A percentile compares a stretch with the other conserved stretches of the same genome.
Conservation (phyloP, 352 stramenopile species). For the Globisporangium camurandrum region DNA sequence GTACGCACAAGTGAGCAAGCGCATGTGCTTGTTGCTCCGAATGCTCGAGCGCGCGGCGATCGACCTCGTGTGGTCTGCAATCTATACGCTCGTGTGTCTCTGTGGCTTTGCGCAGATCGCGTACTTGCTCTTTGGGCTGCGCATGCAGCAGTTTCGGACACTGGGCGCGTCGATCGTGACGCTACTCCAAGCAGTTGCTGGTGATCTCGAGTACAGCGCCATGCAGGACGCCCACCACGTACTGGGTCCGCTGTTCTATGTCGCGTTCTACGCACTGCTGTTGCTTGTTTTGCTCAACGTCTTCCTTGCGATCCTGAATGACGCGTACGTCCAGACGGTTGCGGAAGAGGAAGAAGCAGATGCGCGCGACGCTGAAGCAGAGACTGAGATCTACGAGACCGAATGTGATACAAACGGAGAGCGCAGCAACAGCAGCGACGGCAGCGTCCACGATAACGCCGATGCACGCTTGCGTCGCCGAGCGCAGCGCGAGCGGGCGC, state of each 20-base stretch:
- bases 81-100: constrained; percentile 51
- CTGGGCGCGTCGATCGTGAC: constrained; percentile 43
- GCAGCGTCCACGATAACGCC: constrained; percentile 11
- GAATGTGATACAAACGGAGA: constrained; percentile 1
- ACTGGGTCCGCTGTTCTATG: constrained; percentile 60
- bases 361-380: constrained; percentile 28
- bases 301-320: constrained; percentile 67
- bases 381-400: not conserved
- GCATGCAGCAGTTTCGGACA: constrained; percentile 46
- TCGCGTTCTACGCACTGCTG: constrained; percentile 63
- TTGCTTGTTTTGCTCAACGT: constrained; percentile 68
- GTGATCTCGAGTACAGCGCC: constrained; percentile 43
- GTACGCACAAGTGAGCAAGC: constrained; percentile 59
- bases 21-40: constrained; percentile 48
- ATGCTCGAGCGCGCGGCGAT: constrained; percentile 37
- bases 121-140: constrained; percentile 49
- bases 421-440: not conserved
- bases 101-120: constrained; percentile 60
- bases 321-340: constrained; percentile 67
- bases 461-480: constrained; percentile 15
- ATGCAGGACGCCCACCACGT: constrained; percentile 34
- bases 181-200: constrained; percentile 49
- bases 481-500: constrained; percentile 26
- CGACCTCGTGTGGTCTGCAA: constrained; percentile 54
- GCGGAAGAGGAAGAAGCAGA: constrained; percentile 50